Conservation (phyloP, 1,284 basidiomycete species). For the Exsudoporus floridanus region DNA sequence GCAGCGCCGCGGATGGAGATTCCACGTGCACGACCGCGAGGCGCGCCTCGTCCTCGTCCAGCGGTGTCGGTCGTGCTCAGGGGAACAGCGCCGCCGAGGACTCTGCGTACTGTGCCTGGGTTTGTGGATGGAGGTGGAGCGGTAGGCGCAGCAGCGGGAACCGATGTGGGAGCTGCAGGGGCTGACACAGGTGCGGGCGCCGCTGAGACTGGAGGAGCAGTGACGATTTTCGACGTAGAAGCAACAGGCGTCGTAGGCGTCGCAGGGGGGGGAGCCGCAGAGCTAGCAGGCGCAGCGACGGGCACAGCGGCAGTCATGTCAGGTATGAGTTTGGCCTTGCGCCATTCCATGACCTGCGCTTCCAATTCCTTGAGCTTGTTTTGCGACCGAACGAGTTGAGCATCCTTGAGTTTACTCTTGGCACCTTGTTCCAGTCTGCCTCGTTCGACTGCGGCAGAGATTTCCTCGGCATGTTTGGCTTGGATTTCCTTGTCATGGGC, state of each 20-base stretch:
- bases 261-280: slow-evolving; percentile 14
- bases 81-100: slow-evolving; percentile 31
- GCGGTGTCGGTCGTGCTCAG: slow-evolving; percentile 16
- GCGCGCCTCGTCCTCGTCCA: slow-evolving; percentile 39
- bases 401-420: slow-evolving; percentile 68
- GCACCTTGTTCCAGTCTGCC: slow-evolving; percentile 60
- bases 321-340: slow-evolving; percentile 48
- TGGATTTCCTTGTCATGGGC: slow-evolving; percentile 48
- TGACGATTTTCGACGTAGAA: slow-evolving; percentile 12
- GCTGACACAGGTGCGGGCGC: slow-evolving; percentile 15
- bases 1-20: slow-evolving; percentile 44
- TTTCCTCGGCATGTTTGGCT: slow-evolving; percentile 51
- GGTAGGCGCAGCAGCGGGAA: background rate
- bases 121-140: slow-evolving; percentile 13
- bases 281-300: slow-evolving; percentile 12
- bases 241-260: slow-evolving; percentile 29
- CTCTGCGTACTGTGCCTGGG: slow-evolving; percentile 17
- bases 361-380: slow-evolving; percentile 65
- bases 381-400: slow-evolving; percentile 58
- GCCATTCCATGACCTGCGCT: slow-evolving; percentile 56
- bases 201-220: slow-evolving; percentile 16
- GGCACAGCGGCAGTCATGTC: slow-evolving; percentile 19
- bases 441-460: slow-evolving; percentile 61
- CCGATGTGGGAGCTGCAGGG: slow-evolving; percentile 24
- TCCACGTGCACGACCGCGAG: slow-evolving; percentile 28